Base-by-base conservation (phyloP, 2,329 filamentous ascomycete genomes). In the Scedosporium dehoogii region DNA sequence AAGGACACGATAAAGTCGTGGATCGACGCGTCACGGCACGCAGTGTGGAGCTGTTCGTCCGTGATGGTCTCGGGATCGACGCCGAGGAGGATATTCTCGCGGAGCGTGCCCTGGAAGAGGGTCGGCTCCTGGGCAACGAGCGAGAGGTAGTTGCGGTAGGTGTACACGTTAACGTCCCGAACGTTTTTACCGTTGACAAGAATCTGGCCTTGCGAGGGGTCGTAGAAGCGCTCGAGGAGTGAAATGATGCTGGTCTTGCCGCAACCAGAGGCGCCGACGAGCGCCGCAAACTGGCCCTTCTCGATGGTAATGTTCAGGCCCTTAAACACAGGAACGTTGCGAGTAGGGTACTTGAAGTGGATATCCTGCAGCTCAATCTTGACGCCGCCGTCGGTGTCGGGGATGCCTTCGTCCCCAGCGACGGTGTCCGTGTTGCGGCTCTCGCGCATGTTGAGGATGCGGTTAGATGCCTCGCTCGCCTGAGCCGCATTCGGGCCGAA, bases 121-220 rank as follows among this genome's bases (percentile, higher is more conserved):
- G 85, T 86, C 7, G 89, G 81, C 70, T 92, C 89, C 72, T 92
- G 89, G 3, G 87, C 85, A 0, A 92, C 89, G 0, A 92, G 80
- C 1, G 87, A 87, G 12, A 92, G 77, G 42, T 83, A 74, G 62
- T 79, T 78, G 48, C 89, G 83, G 70, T 91, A 91, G 18, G 80
- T 74, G 64, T 79, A 79, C 0, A 88, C 78, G 62, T 87, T 82
- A 60, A 91, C 70, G 1, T 78, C 70, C 1, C 76, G 71, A 53
- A 92, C 84, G 67, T 87, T 80, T 59, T 77, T 76, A 4, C 80
- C 84, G 69, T 90, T 86, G 70, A 85, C 82, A 0, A 86, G 75
- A 61, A 94, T 86, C 4, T 77, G 75, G 5, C 91, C 91, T 10
- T 79, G 76, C 16, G 82, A 76, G 0, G 85, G 74, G 48, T 90